Conservation (phyloP, 2,329 filamentous ascomycete species). For the Xylariaceae sp. region DNA sequence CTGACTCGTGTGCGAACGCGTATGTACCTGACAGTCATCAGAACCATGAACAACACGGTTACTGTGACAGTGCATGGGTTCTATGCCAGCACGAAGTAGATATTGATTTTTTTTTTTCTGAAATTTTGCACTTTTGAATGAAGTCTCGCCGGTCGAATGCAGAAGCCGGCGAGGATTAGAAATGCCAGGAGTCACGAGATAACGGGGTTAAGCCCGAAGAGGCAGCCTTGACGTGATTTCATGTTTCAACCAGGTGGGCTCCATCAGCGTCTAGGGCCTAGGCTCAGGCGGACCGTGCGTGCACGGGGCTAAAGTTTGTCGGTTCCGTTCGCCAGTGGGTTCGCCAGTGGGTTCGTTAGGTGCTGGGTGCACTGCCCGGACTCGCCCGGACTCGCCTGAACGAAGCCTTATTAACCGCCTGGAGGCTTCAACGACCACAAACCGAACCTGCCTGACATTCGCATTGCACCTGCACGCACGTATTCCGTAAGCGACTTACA, state of each 20-base stretch:
- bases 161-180: background rate
- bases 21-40: too few species aligned
- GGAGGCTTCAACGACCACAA: too few species aligned
- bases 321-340: background rate
- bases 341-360: background rate
- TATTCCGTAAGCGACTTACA: too few species aligned
- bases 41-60: too few species aligned
- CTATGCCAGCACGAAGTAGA: too few species aligned
- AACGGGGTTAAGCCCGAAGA: background rate
- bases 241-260: constrained; percentile 22
- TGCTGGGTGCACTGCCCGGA: too few species aligned
- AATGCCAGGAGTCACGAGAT: background rate
- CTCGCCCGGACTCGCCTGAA: too few species aligned
- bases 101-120: background rate
- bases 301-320: background rate
- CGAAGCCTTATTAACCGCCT: too few species aligned
- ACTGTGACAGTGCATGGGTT: too few species aligned
- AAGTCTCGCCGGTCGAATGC: background rate
- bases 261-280: constrained; percentile 1
- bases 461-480: too few species aligned
- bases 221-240: constrained; percentile 7
- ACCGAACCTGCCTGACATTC: too few species aligned
- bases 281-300: background rate
- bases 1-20: too few species aligned
- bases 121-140: background rate